Base-by-base conservation (phyloP, 345 rosid species). In the Lepidium sativum region DNA sequence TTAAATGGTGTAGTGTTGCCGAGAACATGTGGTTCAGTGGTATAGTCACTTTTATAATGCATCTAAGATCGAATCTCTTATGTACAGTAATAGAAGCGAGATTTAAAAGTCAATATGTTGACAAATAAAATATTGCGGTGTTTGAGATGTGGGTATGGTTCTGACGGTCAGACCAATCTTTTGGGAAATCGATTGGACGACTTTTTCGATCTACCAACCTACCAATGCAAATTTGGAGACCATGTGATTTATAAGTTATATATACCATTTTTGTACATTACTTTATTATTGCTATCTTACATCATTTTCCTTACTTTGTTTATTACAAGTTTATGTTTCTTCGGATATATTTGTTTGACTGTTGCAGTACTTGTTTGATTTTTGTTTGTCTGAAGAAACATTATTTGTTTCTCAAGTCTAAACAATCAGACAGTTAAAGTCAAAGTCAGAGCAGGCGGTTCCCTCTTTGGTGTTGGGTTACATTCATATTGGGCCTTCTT, bases 141-240 rank as follows among this genome's bases (percentile, higher is more conserved):
- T n/a, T 54, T 40, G 60, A 32, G 29, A 51, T 56, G 59, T 50
- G 61, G 51, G 67, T 29, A 33, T 49, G 55, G 34, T 56, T 57
- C 55, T 58, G 37, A 34, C 52, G 62, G 35, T 27, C 1, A 72
- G 48, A 21, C 56, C 15, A 66, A 51, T 59, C 63, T 40, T 15
- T 54, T 72, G 33, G 77, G 63, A 59, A 63, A 63, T 65, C 37
- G 71, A 51, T 42, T 51, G 53, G 16, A 18, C 23, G 47, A 12
- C 41, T 65, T 65, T 51, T 50, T 34, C 37, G 31, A 37, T 66
- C 77, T 66, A 73, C 77, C 77, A 73, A 73, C 77, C 77, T 73
- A 73, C 68, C 77, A 71, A 59, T 35, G 25, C 37, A 3, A 54
- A 42, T 34, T 43, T 51, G 4, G 18, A 59, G 25, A 51, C 62